These are phyloP conservation scores for Wallacemonas sp. DNA, from an alignment of 208 protist genomes.

Conservation along the genomic window DNA sequence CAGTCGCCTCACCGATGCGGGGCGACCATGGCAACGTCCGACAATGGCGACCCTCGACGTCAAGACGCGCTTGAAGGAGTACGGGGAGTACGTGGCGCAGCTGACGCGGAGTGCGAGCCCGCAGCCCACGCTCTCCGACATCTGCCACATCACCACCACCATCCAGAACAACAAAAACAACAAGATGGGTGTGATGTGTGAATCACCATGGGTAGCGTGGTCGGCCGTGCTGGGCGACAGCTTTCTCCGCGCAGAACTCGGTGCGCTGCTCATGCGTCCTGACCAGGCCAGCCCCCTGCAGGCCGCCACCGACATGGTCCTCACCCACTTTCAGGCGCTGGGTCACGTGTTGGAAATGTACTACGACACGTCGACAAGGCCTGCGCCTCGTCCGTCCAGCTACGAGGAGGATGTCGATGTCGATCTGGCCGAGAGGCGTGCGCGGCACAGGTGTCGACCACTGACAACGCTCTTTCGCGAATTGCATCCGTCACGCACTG, in stretches of 20 bases:
- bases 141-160: too few relatives aligned
- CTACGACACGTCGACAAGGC: not conserved
- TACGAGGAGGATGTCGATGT: too few relatives aligned
- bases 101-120: not conserved
- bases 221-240: slow-evolving; percentile 4
- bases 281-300: not conserved
- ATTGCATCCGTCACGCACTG: too few relatives aligned
- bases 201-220: not conserved
- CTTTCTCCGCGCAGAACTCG: not conserved
- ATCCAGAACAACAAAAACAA: too few relatives aligned
- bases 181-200: too few relatives aligned
- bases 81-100: slow-evolving; percentile 6
- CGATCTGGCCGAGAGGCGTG: not conserved
- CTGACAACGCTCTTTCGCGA: too few relatives aligned
- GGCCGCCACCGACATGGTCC: not conserved
- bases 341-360: not conserved
- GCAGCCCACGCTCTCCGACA: not conserved
- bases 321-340: not conserved
- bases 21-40: too few relatives aligned
- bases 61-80: slow-evolving; percentile 13
- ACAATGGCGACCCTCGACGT: slow-evolving; percentile 3
- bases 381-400: too few relatives aligned
- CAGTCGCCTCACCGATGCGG: not conserved
- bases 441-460: not conserved
- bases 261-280: too few relatives aligned